Percentiles rank a stretch among this genome's conserved stretches.
phyloP scores from a whole-genome alignment of 2,329 filamentous ascomycete species.

The Grosmannia huntii region DNA sequence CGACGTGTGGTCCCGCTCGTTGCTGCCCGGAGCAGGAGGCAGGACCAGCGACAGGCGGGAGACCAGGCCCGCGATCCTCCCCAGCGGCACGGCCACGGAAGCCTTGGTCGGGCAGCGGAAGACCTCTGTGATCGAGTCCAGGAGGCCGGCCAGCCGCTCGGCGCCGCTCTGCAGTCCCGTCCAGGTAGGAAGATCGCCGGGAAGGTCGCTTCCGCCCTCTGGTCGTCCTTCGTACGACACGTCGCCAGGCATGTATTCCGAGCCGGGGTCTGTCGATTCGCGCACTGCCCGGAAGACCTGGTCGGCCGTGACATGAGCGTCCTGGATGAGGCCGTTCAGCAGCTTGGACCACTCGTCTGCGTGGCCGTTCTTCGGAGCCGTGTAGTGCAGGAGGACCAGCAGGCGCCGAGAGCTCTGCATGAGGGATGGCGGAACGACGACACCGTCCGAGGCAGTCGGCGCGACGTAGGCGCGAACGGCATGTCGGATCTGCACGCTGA shows the following conservation, averaged over 20 bases:
- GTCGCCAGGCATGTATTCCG: constrained; percentile 29
- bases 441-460: constrained; percentile 43
- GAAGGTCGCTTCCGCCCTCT: constrained; percentile 26
- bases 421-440: constrained; percentile 37
- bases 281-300: constrained; percentile 65
- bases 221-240: constrained; percentile 34
- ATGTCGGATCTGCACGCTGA: constrained; percentile 52
- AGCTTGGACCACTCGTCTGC: constrained; percentile 67
- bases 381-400: constrained; percentile 61
- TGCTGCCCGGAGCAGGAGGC: constrained; percentile 20
- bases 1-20: constrained; percentile 27
- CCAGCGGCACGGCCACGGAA: constrained; percentile 54
- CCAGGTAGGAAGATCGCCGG: constrained; percentile 54
- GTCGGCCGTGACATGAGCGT: constrained; percentile 60
- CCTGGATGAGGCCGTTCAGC: constrained; percentile 46
- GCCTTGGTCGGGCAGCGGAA: constrained; percentile 51
- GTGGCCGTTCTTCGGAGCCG: constrained; percentile 65
- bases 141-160: constrained; percentile 53
- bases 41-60: constrained; percentile 57
- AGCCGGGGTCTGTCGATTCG: constrained; percentile 67
- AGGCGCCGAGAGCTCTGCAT: constrained; percentile 49
- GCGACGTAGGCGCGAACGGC: constrained; percentile 49
- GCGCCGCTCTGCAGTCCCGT: constrained; percentile 60
- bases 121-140: constrained; percentile 52
- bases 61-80: constrained; percentile 53